Evolutionary conservation across 352 stramenopile genomes (phyloP), one percentile per base, ranked within the genome.

Genomic region (Phytophthora megakarya): DNA sequence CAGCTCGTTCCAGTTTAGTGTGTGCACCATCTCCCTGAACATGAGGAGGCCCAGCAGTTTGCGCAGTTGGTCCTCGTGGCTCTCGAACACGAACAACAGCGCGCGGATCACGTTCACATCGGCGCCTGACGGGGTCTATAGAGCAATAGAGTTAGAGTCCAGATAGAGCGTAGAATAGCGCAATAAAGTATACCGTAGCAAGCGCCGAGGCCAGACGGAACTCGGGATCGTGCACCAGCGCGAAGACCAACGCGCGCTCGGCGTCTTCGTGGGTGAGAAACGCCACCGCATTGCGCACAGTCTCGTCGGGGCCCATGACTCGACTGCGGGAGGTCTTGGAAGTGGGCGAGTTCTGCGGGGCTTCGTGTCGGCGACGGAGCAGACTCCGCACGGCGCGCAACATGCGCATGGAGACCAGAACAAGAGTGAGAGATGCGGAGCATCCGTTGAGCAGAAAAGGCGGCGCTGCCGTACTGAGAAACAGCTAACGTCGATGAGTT

Each of bases 1-100:
- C 46, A 92, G 78, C 53, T 92, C 81, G 74, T 89, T 90, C 84
- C 84, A 92, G 66, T 92, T 90, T 44, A 81, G 58, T 42, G 84
- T 92, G 59, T 83, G 78, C 53, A 87, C 69, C 84, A 92, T 92
- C 60, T 92, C 84, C 25, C 73, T 76, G 49, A 90, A 75, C 84
- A 92, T 89, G 67, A 90, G 78, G 61, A 87, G 59, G 11, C 78
- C 76, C 25, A 92, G 28, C 19, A 90, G 70, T 60, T 84, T 84
- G 9, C 77, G 81, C 49, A 92, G 67, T 26, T 92, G 81, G 54
- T 92, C 84, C 54, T 92, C 84, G 67, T 87, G 81, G 42, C 62
- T 62, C 39, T 89, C 84, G 51, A 92, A 92, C 48, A 90, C 77
- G 45, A 81, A 84, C n/a, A 92, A 56, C 49, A 92, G 69, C 48